Evolutionary conservation across 2,329 filamentous ascomycete species (phyloP).

Genomic region (Cladosporium velox): DNA sequence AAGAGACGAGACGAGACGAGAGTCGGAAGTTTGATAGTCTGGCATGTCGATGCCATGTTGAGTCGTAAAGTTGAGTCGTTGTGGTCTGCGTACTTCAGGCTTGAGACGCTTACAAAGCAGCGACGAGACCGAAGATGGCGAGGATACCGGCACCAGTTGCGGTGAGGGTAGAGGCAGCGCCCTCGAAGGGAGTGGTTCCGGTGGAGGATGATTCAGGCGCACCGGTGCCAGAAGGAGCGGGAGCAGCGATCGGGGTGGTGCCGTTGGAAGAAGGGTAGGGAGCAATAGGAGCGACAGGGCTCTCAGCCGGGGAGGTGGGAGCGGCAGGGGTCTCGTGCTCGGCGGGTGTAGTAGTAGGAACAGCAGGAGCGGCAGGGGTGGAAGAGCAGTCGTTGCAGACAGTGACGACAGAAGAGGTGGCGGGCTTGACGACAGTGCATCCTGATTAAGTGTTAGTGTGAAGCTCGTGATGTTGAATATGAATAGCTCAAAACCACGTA

Average conservation of each 20-base stretch:
- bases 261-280: conserved; percentile 32
- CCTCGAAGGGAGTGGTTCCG: conserved; percentile 48
- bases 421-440: conserved; percentile 53
- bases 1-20: conserved; percentile 7
- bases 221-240: conserved; percentile 21
- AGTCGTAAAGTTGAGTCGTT: conserved; percentile 9
- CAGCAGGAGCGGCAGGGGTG: conserved; percentile 16
- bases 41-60: background rate
- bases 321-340: conserved; percentile 5
- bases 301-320: conserved; percentile 17
- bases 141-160: conserved; percentile 54
- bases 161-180: conserved; percentile 53
- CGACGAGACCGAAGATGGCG: conserved; percentile 55
- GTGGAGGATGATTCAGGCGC: conserved; percentile 23
- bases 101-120: conserved; percentile 27
- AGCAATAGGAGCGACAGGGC: conserved; percentile 18
- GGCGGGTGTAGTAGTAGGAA: conserved; percentile 12
- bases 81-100: background rate
- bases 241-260: conserved; percentile 18
- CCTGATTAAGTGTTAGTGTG: conserved; percentile 11
- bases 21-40: background rate
- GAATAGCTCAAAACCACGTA: background rate
- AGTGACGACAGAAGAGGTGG: conserved; percentile 52
- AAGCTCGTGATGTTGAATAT: background rate
- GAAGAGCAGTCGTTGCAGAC: conserved; percentile 23